A percentile compares a stretch with the other conserved stretches of the same genome.
Evolutionary conservation across 2,329 filamentous ascomycete species (phyloP).

Genomic region (Ascochyta lentis): DNA sequence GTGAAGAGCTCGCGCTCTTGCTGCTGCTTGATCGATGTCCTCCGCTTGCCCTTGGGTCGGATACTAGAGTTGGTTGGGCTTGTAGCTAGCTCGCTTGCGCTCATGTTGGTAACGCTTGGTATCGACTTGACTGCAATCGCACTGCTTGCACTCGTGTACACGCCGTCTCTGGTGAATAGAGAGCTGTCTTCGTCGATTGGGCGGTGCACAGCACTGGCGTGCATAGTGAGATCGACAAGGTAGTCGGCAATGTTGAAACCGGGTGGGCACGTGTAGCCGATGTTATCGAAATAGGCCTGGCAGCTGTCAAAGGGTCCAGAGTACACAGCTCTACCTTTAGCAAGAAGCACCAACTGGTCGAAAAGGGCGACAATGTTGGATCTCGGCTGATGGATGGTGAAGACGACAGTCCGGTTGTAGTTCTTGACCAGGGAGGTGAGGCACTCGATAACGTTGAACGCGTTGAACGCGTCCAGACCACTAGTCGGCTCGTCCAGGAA

Average conservation of each 20-base stretch:
- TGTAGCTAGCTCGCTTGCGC: slow-evolving; percentile 65
- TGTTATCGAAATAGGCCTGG: slow-evolving; percentile 88
- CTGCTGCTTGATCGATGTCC: slow-evolving; percentile 80
- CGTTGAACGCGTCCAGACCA: slow-evolving; percentile 94
- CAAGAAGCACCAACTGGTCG: slow-evolving; percentile 89
- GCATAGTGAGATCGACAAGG: slow-evolving; percentile 96
- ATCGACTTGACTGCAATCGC: slow-evolving; percentile 89
- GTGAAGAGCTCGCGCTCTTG: slow-evolving; percentile 93
- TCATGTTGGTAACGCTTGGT: slow-evolving; percentile 79
- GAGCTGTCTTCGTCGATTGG: slow-evolving; percentile 64
- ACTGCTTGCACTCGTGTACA: slow-evolving; percentile 81
- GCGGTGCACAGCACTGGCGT: slow-evolving; percentile 70
- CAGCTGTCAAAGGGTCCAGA: slow-evolving; percentile 89
- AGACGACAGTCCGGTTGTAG: slow-evolving; percentile 96
- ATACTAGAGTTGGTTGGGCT: slow-evolving; percentile 67
- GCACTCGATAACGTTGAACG: slow-evolving; percentile 97
- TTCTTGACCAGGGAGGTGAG: slow-evolving; percentile 93
- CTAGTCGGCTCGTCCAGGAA: slow-evolving; percentile 98
- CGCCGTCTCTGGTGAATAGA: slow-evolving; percentile 66
- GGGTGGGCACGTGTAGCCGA: slow-evolving; percentile 91
- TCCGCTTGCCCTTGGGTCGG: slow-evolving; percentile 72
- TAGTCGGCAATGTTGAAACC: slow-evolving; percentile 99
- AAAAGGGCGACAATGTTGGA: slow-evolving; percentile 99
- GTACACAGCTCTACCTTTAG: slow-evolving; percentile 88
- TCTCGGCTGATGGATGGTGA: slow-evolving; percentile 96